Base-by-base conservation (phyloP, 2,329 filamentous ascomycete species). In the Cephalotrichum gorgonifer region DNA sequence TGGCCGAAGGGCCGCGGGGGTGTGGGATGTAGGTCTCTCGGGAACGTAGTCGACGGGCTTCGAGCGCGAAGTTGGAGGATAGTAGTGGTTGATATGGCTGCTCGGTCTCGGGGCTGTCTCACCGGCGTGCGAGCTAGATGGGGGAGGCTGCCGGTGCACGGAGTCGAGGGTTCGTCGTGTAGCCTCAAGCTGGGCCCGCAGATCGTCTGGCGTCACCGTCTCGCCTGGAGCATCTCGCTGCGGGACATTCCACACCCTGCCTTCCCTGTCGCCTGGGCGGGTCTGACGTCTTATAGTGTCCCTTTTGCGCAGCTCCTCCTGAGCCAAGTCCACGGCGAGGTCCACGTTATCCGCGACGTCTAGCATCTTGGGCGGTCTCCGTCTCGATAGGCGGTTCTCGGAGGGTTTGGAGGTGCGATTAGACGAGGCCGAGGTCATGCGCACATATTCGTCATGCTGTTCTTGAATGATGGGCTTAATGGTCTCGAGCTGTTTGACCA, bases 381-480 rank as follows among this genome's bases (percentile, higher is more conserved):
- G 50, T 56, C 4, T 56, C 52, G n/a, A 60, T 54, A 43, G 49
- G 44, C 49, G 30, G 17, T 26, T 25, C 44, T 26, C 44, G 30
- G 42, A 9, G 27, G 44, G 11, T 27, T 22, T 8, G 17, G 26
- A 27, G 47, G 35, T 17, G 28, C 26, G 26, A 8, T 4, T 14
- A 14, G 48, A 31, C 14, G 48, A 23, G 17, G 48, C 23, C 14
- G 48, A 23, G 8, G 11, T 45, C 35, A 44, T 39, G 42, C 42
- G 42, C 27, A 30, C 31, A 14, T 42, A 91, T 49, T 76, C 74
- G n/a, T 83, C 74, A 60, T 87, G 82, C 14, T 83, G 76, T 53
- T 74, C 75, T 43, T 85, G 80, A 48, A 98, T 85, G 17, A 83
- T 76, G 1, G 88, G 88, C 59, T 89, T 93, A 50, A 96, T 73